A percentile compares a stretch with the other conserved stretches of the same genome.
These are phyloP conservation scores for Scheffersomyces titani DNA, from an alignment of 1,139 yeast species.

Conservation along the genomic window DNA sequence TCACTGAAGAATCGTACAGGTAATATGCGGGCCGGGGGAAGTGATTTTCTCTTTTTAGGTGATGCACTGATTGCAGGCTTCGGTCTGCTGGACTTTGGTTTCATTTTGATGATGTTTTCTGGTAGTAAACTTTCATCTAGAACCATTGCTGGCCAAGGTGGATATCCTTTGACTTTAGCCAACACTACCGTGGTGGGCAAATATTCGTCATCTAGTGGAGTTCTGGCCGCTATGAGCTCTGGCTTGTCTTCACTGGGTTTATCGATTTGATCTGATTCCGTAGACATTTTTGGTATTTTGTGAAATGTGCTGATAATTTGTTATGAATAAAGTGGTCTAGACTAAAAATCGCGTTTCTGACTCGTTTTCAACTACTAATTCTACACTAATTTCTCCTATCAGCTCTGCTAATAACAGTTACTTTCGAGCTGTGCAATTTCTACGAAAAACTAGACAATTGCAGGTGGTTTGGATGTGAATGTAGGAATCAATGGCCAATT, in stretches of 20 bases:
- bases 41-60: slow-evolving; percentile 18
- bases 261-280: neutral
- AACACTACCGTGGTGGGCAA: slow-evolving; percentile 47
- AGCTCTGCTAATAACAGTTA: neutral
- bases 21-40: slow-evolving; percentile 22
- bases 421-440: slow-evolving; percentile 1
- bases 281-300: neutral
- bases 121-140: slow-evolving; percentile 62
- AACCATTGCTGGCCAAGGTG: slow-evolving; percentile 83
- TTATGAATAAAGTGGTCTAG: neutral
- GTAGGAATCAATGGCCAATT: neutral
- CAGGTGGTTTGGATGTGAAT: neutral
- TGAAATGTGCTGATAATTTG: neutral
- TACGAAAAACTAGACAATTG: neutral
- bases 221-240: neutral
- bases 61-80: slow-evolving; percentile 8
- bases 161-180: slow-evolving; percentile 76
- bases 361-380: neutral
- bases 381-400: neutral
- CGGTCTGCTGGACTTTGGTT: slow-evolving; percentile 43
- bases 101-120: slow-evolving; percentile 45
- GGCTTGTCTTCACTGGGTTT: neutral
- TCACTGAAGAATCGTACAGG: slow-evolving; percentile 65
- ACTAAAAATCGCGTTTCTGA: neutral
- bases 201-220: neutral